Conservation (phyloP, 2,329 filamentous ascomycete species). For the Zasmidium citrigriseum region DNA sequence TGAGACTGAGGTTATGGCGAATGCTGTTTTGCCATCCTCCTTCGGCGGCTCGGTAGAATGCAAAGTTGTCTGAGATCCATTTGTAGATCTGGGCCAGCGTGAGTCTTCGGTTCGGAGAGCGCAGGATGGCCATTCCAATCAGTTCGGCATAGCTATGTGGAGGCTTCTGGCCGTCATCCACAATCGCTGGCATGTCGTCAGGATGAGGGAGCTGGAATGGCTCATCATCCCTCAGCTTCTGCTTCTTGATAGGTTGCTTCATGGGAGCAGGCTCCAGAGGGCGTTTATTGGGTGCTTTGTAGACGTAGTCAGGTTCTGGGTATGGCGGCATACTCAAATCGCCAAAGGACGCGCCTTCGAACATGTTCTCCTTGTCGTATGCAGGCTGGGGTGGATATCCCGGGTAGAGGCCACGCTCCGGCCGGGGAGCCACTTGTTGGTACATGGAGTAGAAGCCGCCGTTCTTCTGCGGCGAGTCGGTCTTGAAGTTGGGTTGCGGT, state of each 20-base stretch:
- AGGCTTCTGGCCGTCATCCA: constrained; percentile 87
- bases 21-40: constrained; percentile 99
- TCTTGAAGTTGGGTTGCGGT: constrained; percentile 53
- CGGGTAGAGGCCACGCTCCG: constrained; percentile 19
- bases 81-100: constrained; percentile 97
- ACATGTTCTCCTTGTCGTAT: constrained; percentile 27
- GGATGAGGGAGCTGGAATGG: constrained; percentile 63
- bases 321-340: constrained; percentile 38
- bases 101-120: constrained; percentile 77
- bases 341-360: constrained; percentile 34
- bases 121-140: constrained; percentile 94
- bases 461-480: constrained; percentile 71
- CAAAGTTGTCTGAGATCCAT: constrained; percentile 96
- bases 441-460: constrained; percentile 38
- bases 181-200: constrained; percentile 76
- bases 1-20: constrained; percentile 92
- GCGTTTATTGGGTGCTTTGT: constrained; percentile 55
- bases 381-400: constrained; percentile 6
- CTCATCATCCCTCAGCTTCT: constrained; percentile 57
- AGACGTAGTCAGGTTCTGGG: constrained; percentile 47
- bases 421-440: constrained; percentile 26
- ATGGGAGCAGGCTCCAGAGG: constrained; percentile 68
- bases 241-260: constrained; percentile 64
- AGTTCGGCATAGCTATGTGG: constrained; percentile 90
- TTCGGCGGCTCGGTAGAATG: constrained; percentile 81